phyloP scores from a whole-genome alignment of 1,139 yeast genomes.

The Magnusiomyces ingens region DNA sequence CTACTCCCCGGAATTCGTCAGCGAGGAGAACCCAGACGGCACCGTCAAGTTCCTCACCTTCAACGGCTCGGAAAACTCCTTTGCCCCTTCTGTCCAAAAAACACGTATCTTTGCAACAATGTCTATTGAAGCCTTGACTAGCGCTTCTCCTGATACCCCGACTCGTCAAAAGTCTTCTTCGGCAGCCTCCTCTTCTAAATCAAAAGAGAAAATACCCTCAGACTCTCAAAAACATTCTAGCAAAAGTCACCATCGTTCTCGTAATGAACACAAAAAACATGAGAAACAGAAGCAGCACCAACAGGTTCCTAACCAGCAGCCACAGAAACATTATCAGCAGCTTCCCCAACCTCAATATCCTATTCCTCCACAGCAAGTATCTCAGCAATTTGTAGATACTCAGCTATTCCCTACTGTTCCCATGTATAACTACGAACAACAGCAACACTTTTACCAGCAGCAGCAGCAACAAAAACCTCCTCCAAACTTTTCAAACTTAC shows the following conservation, averaged over 20 bases:
- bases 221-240: background rate
- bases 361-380: background rate
- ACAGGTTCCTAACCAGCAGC: background rate
- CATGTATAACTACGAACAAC: background rate
- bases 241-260: background rate
- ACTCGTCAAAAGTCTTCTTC: background rate
- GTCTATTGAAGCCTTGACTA: background rate
- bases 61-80: background rate
- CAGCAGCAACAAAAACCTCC: no score
- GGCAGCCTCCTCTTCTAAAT: background rate
- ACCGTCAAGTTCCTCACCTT: background rate
- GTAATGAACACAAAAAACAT: background rate
- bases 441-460: background rate
- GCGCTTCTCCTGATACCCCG: background rate
- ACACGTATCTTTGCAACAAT: background rate
- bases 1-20: background rate
- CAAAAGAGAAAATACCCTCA: background rate
- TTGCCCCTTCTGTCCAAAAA: background rate
- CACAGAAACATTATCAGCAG: background rate
- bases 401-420: background rate
- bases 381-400: background rate
- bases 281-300: background rate
- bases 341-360: background rate
- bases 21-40: background rate
- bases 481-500: background rate